phyloP scores from a whole-genome alignment of 2,329 filamentous ascomycete species.

The Aspergillus aculeatus region DNA sequence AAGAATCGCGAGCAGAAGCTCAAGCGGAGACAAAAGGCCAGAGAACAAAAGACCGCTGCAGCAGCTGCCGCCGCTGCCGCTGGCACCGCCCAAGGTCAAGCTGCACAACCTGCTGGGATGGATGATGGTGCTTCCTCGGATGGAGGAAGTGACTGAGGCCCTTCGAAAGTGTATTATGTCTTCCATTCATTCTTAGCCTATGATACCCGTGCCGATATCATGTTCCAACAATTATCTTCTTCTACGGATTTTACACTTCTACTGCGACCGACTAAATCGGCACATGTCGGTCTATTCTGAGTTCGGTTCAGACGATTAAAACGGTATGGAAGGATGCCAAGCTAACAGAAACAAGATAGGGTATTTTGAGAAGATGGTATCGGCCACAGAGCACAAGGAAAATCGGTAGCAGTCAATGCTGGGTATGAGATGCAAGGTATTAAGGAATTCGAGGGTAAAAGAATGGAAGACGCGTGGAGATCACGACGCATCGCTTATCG shows the following conservation, averaged over 20 bases:
- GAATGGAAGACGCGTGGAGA: slow-evolving; percentile 4
- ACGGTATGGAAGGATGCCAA: not conserved
- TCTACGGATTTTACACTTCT: not conserved
- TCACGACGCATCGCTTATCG: slow-evolving; percentile 10
- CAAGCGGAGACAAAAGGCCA: slow-evolving; percentile 39
- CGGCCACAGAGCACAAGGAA: slow-evolving; percentile 10
- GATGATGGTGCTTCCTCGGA: slow-evolving; percentile 21
- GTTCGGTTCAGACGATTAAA: not conserved
- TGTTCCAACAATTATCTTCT: not conserved
- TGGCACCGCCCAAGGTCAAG: slow-evolving; percentile 13
- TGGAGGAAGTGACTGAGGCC: slow-evolving; percentile 13
- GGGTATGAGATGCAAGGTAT: slow-evolving; percentile 18
- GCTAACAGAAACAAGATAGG: slow-evolving; percentile 15
- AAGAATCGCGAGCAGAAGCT: slow-evolving; percentile 42
- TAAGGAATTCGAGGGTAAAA: slow-evolving; percentile 1
- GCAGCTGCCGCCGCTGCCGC: slow-evolving; percentile 23
- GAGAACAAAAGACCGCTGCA: slow-evolving; percentile 35
- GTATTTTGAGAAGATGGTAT: slow-evolving; percentile 18
- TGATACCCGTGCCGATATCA: slow-evolving; percentile 10
- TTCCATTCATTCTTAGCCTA: not conserved
- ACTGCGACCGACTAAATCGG: not conserved
- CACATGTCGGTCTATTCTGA: not conserved
- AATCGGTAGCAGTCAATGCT: slow-evolving; percentile 12
- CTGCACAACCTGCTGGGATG: slow-evolving; percentile 16
- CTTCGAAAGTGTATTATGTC: not conserved